A percentile compares a stretch with the other conserved stretches of the same genome.
Evolutionary conservation across 345 rosid species (phyloP).

Genomic region (Leavenworthia alabamica): DNA sequence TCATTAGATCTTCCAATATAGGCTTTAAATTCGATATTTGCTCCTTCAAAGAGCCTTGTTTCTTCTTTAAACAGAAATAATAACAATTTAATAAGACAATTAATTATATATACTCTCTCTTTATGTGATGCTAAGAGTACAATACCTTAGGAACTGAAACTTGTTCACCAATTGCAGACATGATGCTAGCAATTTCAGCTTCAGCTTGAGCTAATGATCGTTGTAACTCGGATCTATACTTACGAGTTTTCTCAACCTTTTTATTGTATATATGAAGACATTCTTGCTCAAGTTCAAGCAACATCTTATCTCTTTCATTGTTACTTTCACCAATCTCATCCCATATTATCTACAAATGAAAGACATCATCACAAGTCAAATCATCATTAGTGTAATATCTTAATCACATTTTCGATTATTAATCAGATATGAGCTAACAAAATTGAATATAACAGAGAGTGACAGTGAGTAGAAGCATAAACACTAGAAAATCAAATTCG

Average conservation of each 20-base stretch:
- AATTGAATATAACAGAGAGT: not conserved
- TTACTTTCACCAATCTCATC: slow-evolving; percentile 76
- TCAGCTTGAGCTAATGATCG: slow-evolving; percentile 48
- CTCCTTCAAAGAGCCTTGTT: slow-evolving; percentile 59
- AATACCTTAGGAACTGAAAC: slow-evolving; percentile 51
- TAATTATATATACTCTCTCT: too few species aligned
- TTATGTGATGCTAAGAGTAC: not conserved
- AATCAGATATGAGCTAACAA: not conserved
- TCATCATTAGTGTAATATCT: too few species aligned
- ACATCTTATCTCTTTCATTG: slow-evolving; percentile 67
- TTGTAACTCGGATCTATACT: slow-evolving; percentile 61
- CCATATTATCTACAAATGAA: slow-evolving; percentile 75
- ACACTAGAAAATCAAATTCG: not conserved
- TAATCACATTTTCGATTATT: too few species aligned
- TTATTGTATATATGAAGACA: slow-evolving; percentile 72
- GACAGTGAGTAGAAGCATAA: not conserved
- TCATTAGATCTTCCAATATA: slow-evolving; percentile 49
- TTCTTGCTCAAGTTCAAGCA: slow-evolving; percentile 77
- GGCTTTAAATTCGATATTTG: slow-evolving; percentile 45
- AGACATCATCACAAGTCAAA: too few species aligned
- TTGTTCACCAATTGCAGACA: slow-evolving; percentile 57
- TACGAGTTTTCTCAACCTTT: slow-evolving; percentile 60
- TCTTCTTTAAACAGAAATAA: too few species aligned
- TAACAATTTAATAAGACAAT: too few species aligned
- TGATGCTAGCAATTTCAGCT: slow-evolving; percentile 52